phyloP scores from a whole-genome alignment of 176 grass and related monocot species.

The Miscanthus lutarioriparius region DNA sequence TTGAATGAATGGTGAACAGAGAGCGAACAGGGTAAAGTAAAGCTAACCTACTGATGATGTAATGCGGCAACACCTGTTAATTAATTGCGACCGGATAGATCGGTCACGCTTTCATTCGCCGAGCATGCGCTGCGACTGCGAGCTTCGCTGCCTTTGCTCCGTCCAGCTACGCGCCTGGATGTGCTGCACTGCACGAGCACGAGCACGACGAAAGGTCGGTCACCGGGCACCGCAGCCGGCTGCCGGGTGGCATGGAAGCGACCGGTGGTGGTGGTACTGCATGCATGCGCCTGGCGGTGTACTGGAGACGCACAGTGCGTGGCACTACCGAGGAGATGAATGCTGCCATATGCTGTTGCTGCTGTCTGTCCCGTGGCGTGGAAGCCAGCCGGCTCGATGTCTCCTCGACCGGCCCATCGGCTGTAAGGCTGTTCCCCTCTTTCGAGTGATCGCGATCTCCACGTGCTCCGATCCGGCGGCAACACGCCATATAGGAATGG shows the following conservation, averaged over 20 bases:
- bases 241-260: neutral
- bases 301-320: neutral
- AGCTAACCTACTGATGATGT: no score
- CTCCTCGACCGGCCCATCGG: neutral
- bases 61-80: constrained; percentile 9
- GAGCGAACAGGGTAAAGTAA: no score
- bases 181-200: neutral
- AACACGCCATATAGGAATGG: neutral
- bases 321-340: neutral
- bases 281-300: neutral
- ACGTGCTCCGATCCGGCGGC: neutral
- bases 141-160: neutral
- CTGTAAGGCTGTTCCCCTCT: constrained; percentile 8
- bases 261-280: no score
- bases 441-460: constrained; percentile 18
- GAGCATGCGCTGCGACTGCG: neutral
- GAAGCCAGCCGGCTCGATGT: neutral
- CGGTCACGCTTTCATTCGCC: constrained; percentile 22
- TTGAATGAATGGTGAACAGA: no score
- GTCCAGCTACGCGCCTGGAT: constrained; percentile 5
- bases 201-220: no score
- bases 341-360: neutral
- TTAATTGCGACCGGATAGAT: neutral
- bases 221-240: no score
- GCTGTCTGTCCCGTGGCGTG: neutral